phyloP scores from a whole-genome alignment of 192 early-diverging fungal species.

The Gigaspora rosea region DNA sequence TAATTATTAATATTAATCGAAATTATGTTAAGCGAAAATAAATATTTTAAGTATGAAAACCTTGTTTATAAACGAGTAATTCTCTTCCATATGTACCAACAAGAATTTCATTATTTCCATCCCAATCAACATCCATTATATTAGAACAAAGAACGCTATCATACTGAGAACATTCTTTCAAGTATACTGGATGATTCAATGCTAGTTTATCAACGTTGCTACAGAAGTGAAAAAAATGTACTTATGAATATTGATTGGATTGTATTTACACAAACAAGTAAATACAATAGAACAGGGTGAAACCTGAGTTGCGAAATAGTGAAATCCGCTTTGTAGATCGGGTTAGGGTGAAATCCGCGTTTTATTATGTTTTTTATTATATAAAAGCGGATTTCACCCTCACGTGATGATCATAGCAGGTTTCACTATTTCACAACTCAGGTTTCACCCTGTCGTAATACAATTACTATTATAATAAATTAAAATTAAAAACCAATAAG shows the following conservation, averaged over 20 bases:
- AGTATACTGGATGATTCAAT: conserved; percentile 39
- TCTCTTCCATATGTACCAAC: conserved; percentile 62
- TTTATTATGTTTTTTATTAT: no score
- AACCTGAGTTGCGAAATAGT: no score
- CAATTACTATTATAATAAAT: background rate
- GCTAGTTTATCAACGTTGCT: conserved; percentile 46
- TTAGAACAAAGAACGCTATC: conserved; percentile 60
- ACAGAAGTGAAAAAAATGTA: background rate
- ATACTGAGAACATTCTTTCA: conserved; percentile 53
- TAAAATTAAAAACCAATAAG: conserved; percentile 48
- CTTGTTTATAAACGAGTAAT: conserved; percentile 57
- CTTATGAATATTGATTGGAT: background rate
- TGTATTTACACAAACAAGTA: background rate
- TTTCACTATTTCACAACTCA: no score
- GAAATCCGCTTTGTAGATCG: no score
- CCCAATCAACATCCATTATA: conserved; percentile 63
- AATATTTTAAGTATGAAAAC: conserved; percentile 13
- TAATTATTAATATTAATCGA: background rate
- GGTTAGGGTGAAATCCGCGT: no score
- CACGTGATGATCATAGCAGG: no score
- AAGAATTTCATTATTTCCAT: conserved; percentile 56
- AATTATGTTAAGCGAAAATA: background rate
- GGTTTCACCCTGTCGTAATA: background rate
- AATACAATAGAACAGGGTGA: background rate
- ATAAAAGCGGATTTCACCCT: no score